phyloP scores from a whole-genome alignment of 179 eudicot genomes.

The Heliamphora pulchella region DNA sequence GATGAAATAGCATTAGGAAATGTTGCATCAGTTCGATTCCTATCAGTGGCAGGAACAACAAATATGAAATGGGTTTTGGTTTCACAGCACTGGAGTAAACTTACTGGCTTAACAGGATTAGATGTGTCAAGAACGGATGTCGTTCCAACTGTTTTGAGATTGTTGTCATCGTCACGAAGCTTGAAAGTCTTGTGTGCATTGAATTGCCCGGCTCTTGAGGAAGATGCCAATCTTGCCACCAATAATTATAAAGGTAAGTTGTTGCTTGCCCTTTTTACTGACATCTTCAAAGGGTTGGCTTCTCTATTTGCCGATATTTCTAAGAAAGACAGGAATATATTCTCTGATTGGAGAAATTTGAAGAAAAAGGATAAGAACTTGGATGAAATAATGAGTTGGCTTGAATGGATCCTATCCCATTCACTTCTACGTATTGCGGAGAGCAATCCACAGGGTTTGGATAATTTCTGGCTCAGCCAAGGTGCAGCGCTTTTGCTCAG shows the following conservation, averaged over 20 bases:
- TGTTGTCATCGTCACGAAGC: slow-evolving; percentile 43
- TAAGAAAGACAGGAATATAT: slow-evolving; percentile 45
- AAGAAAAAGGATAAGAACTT: slow-evolving; percentile 39
- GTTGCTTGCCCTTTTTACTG: slow-evolving; percentile 49
- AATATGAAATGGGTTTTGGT: slow-evolving; percentile 68
- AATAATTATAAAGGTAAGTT: slow-evolving; percentile 51
- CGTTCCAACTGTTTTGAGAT: slow-evolving; percentile 43
- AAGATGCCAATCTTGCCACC: slow-evolving; percentile 41
- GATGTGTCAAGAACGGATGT: slow-evolving; percentile 93
- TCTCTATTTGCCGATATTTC: slow-evolving; percentile 58
- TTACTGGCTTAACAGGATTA: slow-evolving; percentile 63
- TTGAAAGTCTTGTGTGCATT: slow-evolving; percentile 83
- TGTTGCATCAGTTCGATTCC: slow-evolving; percentile 46
- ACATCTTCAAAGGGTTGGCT: slow-evolving; percentile 54
- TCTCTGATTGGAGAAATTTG: slow-evolving; percentile 62
- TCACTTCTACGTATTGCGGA: slow-evolving; percentile 86
- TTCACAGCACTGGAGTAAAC: slow-evolving; percentile 57
- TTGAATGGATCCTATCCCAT: slow-evolving; percentile 84
- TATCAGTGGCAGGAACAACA: slow-evolving; percentile 80
- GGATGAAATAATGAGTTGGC: slow-evolving; percentile 72
- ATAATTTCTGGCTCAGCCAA: slow-evolving; percentile 85
- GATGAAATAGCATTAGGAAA: slow-evolving; percentile 74
- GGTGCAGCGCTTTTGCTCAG: slow-evolving; percentile 75
- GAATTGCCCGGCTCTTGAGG: slow-evolving; percentile 64
- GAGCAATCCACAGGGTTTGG: slow-evolving; percentile 72